Evolutionary conservation across 805 yeast species (phyloP).

Genomic region (Yarrowia sp.): DNA sequence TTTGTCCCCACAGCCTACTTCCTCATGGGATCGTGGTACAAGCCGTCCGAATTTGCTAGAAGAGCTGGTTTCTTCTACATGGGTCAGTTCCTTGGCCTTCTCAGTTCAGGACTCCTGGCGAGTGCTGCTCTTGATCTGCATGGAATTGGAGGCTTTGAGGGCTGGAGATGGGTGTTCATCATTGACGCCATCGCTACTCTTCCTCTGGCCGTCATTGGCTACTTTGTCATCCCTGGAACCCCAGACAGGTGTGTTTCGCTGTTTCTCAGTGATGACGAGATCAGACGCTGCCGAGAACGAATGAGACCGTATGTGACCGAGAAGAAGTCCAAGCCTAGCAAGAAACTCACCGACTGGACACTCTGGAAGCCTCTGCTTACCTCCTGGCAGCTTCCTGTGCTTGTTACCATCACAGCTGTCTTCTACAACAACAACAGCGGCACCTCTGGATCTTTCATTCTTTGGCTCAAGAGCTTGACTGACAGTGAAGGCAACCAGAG

Average conservation of each 20-base stretch:
- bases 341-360: slow-evolving; percentile 47
- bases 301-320: slow-evolving; percentile 32
- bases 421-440: slow-evolving; percentile 59
- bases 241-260: slow-evolving; percentile 42
- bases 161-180: slow-evolving; percentile 73
- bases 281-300: slow-evolving; percentile 49
- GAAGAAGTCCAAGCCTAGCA: slow-evolving; percentile 28
- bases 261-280: slow-evolving; percentile 55
- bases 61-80: slow-evolving; percentile 58
- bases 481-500: background rate
- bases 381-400: slow-evolving; percentile 60
- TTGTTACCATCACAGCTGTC: slow-evolving; percentile 54
- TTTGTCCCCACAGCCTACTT: slow-evolving; percentile 49
- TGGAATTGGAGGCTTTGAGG: slow-evolving; percentile 53
- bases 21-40: slow-evolving; percentile 52
- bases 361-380: slow-evolving; percentile 52
- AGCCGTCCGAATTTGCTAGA: slow-evolving; percentile 54
- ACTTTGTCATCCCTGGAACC: slow-evolving; percentile 52
- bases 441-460: slow-evolving; percentile 53
- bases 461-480: slow-evolving; percentile 51
- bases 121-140: slow-evolving; percentile 48
- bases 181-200: slow-evolving; percentile 59
- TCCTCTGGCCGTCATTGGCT: slow-evolving; percentile 54
- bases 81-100: slow-evolving; percentile 59
- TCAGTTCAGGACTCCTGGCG: slow-evolving; percentile 61